Base-by-base conservation (phyloP, 495 filamentous ascomycete genomes). In the Penicillium cosmopolitanum region DNA sequence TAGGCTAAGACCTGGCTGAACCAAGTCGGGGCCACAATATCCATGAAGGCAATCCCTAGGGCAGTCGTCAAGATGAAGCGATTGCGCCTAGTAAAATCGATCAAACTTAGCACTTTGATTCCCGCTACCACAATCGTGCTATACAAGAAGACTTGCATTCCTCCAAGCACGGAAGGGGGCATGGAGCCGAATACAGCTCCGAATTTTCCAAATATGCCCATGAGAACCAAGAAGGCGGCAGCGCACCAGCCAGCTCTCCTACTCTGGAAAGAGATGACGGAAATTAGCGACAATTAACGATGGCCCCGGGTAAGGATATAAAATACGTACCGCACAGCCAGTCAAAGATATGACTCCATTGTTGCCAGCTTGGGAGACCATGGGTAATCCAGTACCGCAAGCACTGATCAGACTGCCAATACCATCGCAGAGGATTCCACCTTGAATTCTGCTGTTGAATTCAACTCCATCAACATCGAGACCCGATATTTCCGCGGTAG, bases 141-240 rank as follows among this genome's bases (percentile, higher is more conserved):
- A 74, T 94, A 95, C 4, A 96, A 79, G 72, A 95, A 95, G 0
- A 91, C 92, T 11, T 92, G 93, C 89, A 95, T 93, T 35, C 92
- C 91, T 21, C 91, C 91, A 4, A 95, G 78, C 1, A 94, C 90
- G 0, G 92, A 66, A n/a, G 82, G 70, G 0, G 92, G 92, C 66
- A 95, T 95, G 21, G 90, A 79, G 9, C 91, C 89, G 1, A 95
- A 84, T 0, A 88, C 80, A 2, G 92, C 91, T 4, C 91, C 90
- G 69, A 95, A 93, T 68, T 95, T 95, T 44, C 89, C 85, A 66
- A 95, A 92, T 63, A 95, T 77, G 46, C 91, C 91, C 86, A 90
- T 90, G 64, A 95, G 73, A 54, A 96, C 72, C 6, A 96, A 80
- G 77, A 93, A 93, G 57, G 66, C 68, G 7, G 72, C 68, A 9